Evolutionary conservation across 2,329 filamentous ascomycete species (phyloP).

Genomic region (Fusarium brachygibbosum): DNA sequence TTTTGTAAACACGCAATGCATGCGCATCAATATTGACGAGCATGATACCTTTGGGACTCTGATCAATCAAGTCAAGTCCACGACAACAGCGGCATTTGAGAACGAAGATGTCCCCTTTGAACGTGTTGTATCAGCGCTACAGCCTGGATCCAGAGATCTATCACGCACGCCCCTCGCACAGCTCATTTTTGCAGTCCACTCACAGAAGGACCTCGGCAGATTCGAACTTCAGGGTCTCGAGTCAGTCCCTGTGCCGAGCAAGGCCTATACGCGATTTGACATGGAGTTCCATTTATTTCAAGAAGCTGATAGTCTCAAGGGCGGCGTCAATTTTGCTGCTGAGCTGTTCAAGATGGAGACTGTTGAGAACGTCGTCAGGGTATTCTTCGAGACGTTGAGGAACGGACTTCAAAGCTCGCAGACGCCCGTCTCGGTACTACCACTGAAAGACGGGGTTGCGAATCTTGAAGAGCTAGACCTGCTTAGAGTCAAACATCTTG

Average conservation of each 20-base stretch:
- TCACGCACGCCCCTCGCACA: conserved; percentile 18
- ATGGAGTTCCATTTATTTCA: conserved; percentile 48
- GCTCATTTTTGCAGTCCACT: conserved; percentile 26
- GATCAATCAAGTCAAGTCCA: conserved; percentile 27
- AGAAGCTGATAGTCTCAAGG: conserved; percentile 18
- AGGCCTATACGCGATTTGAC: conserved; percentile 39
- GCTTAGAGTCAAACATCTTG: not conserved
- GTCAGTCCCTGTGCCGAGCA: conserved; percentile 9
- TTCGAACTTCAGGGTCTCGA: conserved; percentile 38
- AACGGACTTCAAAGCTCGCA: conserved; percentile 29
- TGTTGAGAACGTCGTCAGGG: conserved; percentile 30
- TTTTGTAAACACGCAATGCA: conserved; percentile 49
- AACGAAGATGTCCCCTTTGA: conserved; percentile 24
- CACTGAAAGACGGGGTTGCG: not conserved
- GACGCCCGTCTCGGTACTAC: not conserved
- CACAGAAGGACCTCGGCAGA: conserved; percentile 39
- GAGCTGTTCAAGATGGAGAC: conserved; percentile 44
- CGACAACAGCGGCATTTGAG: not conserved
- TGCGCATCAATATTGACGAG: conserved; percentile 38
- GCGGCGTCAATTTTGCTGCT: conserved; percentile 34
- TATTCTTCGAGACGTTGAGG: conserved; percentile 36
- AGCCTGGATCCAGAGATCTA: conserved; percentile 2
- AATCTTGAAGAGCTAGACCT: not conserved
- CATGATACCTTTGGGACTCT: conserved; percentile 30
- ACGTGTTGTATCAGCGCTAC: conserved; percentile 10